A percentile compares a stretch with the other conserved stretches of the same genome.
Conservation (phyloP, 331 rosid species). For the Malus hybrid region DNA sequence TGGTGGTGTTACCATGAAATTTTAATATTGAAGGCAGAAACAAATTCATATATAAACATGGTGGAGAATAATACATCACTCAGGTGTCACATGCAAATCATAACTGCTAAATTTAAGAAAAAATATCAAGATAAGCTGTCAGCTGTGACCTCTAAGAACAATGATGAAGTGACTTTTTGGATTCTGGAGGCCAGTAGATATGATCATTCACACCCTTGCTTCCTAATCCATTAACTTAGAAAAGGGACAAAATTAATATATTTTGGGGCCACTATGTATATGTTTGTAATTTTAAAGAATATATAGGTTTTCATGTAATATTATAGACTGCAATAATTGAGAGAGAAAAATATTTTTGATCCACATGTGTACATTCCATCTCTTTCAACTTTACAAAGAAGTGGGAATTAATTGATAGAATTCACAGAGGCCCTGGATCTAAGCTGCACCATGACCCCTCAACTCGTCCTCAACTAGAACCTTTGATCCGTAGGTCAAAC, state of each 20-base stretch:
- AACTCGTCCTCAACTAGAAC: not conserved
- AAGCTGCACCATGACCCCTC: not conserved
- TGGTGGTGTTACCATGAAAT: not conserved
- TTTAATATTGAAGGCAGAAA: not conserved
- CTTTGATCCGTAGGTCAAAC: not conserved
- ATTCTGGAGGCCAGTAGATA: not conserved
- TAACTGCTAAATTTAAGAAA: not conserved
- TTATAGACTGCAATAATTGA: not conserved
- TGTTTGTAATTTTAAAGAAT: not conserved
- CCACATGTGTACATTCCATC: not conserved
- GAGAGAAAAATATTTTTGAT: not conserved
- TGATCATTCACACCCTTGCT: not conserved
- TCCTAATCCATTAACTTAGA: not conserved
- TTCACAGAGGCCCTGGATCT: not conserved
- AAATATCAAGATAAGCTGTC: not conserved
- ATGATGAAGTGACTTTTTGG: not conserved
- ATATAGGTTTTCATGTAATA: not conserved
- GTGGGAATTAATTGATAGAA: not conserved
- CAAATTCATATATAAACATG: too few species aligned
- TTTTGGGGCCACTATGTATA: not conserved
- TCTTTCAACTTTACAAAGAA: slow-evolving; percentile 1
- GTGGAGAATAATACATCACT: not conserved
- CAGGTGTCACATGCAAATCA: not conserved
- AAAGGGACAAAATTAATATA: not conserved
- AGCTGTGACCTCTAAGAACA: not conserved